Base-by-base conservation (phyloP, 345 rosid genomes). In the Rubroshorea leprosula region DNA sequence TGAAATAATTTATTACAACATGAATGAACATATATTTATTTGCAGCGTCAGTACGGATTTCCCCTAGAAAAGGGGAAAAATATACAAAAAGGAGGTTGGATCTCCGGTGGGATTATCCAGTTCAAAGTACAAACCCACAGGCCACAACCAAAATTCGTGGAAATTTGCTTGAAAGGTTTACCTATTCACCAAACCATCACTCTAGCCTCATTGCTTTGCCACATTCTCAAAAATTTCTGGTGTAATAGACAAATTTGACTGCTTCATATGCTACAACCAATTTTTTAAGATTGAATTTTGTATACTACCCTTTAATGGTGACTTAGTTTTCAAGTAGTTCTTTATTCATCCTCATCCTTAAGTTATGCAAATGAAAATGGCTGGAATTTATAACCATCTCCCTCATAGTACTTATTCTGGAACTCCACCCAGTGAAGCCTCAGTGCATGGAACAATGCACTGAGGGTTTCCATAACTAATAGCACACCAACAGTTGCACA, bases 371-470 rank as follows among this genome's bases (percentile, higher is more conserved):
- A 82, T 26, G 88, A 82, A 60, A 78, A 85, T 4, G 92, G 86
- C 23, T 29, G 41, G 72, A 85, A 82, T 62, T 74, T 82, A 26
- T 74, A 78, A 23, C 88, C 88, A 51, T 80, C 84, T 57, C 88
- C 88, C 61, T 78, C 82, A 6, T 80, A 82, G 71, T 78, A 85
- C 68, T 82, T 85, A 67, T 55, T 76, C 49, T 80, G 88, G 71
- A 82, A 85, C 64, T 85, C 84, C 22, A 85, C 82, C 84, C 86
- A 78, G 66, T 82, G 92, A 66, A 85, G 92, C 24, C 83, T 72
- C 59, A 85, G 60, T 1, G 86, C 86, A 49, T 78, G 86, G 25
- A 76, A 60, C 72, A 82, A 82, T 47, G 88, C 86, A 23, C 86
- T 80, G 21, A 82, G 73, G 44, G 85, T 82, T 61, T 85, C 85